phyloP scores from a whole-genome alignment of 345 rosid species.

The Nephelium lappaceum region DNA sequence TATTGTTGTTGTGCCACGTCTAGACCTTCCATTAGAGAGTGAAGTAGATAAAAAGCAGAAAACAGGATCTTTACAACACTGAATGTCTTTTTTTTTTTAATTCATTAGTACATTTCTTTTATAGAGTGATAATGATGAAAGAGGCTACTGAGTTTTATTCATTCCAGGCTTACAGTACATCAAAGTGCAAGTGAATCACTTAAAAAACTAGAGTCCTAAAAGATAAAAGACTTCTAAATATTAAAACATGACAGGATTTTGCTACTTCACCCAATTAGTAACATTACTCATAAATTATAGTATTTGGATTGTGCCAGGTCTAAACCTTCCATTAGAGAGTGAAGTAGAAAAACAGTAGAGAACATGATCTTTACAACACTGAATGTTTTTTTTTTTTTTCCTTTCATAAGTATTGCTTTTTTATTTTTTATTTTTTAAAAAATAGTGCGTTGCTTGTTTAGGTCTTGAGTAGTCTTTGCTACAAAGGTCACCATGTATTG shows the following conservation, averaged over 20 bases:
- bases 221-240: too few species aligned
- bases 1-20: constrained; percentile 39
- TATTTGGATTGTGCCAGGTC: constrained; percentile 27
- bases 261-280: too few species aligned
- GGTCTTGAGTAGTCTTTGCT: constrained; percentile 12
- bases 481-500: constrained; percentile 9
- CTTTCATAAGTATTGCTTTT: too few species aligned
- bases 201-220: too few species aligned
- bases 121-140: too few species aligned
- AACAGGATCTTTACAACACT: constrained; percentile 23
- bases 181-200: too few species aligned
- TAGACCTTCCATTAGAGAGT: constrained; percentile 29
- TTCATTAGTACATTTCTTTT: too few species aligned
- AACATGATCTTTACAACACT: constrained; percentile 23
- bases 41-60: constrained; percentile 27
- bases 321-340: constrained; percentile 29
- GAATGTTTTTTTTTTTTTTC: neutral
- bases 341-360: constrained; percentile 27
- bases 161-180: too few species aligned
- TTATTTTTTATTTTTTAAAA: too few species aligned
- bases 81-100: neutral
- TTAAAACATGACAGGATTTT: too few species aligned
- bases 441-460: neutral
- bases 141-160: too few species aligned
- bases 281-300: too few species aligned